These are phyloP conservation scores for Ciborinia camelliae DNA, from an alignment of 2,329 filamentous ascomycete species.

Conservation along the genomic window DNA sequence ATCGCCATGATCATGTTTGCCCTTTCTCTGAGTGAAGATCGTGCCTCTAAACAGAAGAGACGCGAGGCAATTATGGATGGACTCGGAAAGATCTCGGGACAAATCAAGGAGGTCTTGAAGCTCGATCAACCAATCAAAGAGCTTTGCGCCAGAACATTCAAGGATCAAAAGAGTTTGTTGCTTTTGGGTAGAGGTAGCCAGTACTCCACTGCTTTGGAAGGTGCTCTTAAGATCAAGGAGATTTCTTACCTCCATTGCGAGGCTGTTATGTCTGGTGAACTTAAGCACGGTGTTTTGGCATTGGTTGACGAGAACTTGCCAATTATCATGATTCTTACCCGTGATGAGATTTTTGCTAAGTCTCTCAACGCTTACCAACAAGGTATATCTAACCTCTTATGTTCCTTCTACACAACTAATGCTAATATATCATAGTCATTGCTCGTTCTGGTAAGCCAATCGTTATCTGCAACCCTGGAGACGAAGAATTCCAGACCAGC, in stretches of 20 bases:
- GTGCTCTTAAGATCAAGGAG: conserved; percentile 99
- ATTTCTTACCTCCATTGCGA: conserved; percentile 99
- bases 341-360: conserved; percentile 94
- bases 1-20: conserved; percentile 99
- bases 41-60: conserved; percentile 87
- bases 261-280: conserved; percentile 98
- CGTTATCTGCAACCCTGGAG: conserved; percentile 91
- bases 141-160: conserved; percentile 86
- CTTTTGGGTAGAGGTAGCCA: conserved; percentile 93
- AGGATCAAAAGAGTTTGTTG: conserved; percentile 94
- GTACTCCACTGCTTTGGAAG: conserved; percentile 95
- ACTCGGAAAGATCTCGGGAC: conserved; percentile 77
- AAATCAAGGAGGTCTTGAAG: conserved; percentile 89
- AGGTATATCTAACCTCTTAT: conserved; percentile 50
- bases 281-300: conserved; percentile 97
- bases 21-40: conserved; percentile 91
- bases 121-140: conserved; percentile 93
- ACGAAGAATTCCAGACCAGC: conserved; percentile 82
- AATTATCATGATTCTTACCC: conserved; percentile 99
- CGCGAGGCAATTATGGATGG: conserved; percentile 96
- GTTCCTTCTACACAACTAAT: conserved; percentile 1
- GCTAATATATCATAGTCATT: conserved; percentile 62
- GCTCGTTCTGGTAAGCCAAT: conserved; percentile 94
- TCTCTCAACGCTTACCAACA: conserved; percentile 99
- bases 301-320: conserved; percentile 97